phyloP scores from a whole-genome alignment of 805 yeast genomes.

The Candida ovalis region DNA sequence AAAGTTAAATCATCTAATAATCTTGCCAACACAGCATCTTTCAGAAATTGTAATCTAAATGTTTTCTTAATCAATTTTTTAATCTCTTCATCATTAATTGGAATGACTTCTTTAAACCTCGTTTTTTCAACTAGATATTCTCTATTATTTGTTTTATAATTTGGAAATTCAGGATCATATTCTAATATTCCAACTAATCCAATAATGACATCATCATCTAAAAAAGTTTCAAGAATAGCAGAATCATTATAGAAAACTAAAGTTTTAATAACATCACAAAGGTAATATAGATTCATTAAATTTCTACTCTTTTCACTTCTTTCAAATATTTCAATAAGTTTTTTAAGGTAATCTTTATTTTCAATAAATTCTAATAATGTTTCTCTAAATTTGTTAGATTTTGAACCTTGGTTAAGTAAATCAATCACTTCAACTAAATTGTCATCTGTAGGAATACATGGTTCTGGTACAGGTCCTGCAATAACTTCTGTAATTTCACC shows the following conservation, averaged over 20 bases:
- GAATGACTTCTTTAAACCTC: conserved; percentile 68
- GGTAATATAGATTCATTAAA: conserved; percentile 53
- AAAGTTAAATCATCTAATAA: conserved; percentile 77
- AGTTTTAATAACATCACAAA: conserved; percentile 73
- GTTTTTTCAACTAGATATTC: conserved; percentile 54
- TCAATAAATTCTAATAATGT: conserved; percentile 54
- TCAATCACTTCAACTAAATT: conserved; percentile 54
- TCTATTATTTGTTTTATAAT: conserved; percentile 74
- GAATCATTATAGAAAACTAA: conserved; percentile 70
- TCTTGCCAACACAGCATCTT: conserved; percentile 83
- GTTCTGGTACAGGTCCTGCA: conserved; percentile 75
- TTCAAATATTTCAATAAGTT: conserved; percentile 50
- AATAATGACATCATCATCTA: conserved; percentile 47
- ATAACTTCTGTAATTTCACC: conserved; percentile 70
- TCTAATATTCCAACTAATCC: conserved; percentile 80
- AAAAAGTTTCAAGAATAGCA: conserved; percentile 51
- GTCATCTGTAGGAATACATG: conserved; percentile 50
- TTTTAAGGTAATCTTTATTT: conserved; percentile 48
- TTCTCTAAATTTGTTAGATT: conserved; percentile 59
- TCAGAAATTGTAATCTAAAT: conserved; percentile 72
- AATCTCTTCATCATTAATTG: conserved; percentile 48
- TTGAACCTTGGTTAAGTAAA: conserved; percentile 54
- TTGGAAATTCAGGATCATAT: conserved; percentile 85
- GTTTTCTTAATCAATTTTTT: conserved; percentile 64
- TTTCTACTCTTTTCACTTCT: conserved; percentile 51